Conservation (phyloP, 345 rosid species). For the Laguncularia racemosa region DNA sequence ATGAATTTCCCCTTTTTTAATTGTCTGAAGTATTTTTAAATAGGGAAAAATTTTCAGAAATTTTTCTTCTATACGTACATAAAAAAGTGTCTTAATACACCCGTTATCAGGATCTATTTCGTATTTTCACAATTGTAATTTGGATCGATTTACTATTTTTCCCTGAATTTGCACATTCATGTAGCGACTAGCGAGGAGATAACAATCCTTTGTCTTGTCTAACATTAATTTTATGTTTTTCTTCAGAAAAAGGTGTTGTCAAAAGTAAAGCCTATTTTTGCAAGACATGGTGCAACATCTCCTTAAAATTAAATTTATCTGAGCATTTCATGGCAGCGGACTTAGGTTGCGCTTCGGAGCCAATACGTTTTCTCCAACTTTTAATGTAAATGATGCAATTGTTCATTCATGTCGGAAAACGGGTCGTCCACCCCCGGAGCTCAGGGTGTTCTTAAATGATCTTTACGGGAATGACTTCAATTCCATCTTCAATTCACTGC, state of each 20-base stretch:
- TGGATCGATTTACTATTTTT: too few species aligned
- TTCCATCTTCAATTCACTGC: conserved; percentile 1
- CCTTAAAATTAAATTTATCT: background rate
- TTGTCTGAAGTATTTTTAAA: too few species aligned
- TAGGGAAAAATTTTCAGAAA: too few species aligned
- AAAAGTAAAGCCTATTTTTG: background rate
- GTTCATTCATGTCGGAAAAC: background rate
- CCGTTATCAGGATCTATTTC: too few species aligned
- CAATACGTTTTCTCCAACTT: background rate
- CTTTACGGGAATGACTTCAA: conserved; percentile 9
- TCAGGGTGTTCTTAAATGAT: conserved; percentile 6
- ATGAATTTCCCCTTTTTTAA: too few species aligned
- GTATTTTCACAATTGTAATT: too few species aligned
- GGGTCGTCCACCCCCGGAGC: background rate
- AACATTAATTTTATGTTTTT: too few species aligned
- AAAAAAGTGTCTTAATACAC: too few species aligned
- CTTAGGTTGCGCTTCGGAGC: conserved; percentile 12
- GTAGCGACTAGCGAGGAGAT: too few species aligned
- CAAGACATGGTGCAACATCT: background rate
- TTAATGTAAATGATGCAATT: background rate
- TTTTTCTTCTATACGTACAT: too few species aligned
- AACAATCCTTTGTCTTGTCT: too few species aligned
- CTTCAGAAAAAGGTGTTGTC: background rate
- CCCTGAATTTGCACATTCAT: too few species aligned
- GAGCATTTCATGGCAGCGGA: conserved; percentile 5